A percentile compares a stretch with the other conserved stretches of the same genome.
phyloP scores from a whole-genome alignment of 352 stramenopile species.

The Pythium graminicola region DNA sequence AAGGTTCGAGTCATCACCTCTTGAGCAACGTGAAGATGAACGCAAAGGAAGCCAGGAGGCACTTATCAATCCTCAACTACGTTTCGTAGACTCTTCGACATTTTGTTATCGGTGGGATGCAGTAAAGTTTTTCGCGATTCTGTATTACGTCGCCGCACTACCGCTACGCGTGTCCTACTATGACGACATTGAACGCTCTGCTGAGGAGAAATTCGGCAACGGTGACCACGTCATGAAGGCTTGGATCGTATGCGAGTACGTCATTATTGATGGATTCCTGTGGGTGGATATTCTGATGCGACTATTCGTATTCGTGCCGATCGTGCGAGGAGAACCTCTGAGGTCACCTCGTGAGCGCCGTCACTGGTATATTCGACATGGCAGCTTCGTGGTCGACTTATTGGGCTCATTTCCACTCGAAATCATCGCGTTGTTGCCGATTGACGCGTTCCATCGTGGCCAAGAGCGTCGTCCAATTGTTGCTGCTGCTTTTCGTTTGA shows the following conservation, averaged over 20 bases:
- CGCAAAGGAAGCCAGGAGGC: background rate
- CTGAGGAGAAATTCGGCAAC: constrained; percentile 6
- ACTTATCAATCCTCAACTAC: background rate
- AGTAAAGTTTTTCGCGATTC: constrained; percentile 24
- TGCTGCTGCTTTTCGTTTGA: constrained; percentile 17
- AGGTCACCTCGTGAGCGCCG: constrained; percentile 4
- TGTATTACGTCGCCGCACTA: constrained; percentile 26
- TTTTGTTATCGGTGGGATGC: constrained; percentile 29
- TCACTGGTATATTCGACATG: constrained; percentile 20
- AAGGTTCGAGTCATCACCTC: constrained; percentile 7
- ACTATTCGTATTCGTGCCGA: constrained; percentile 22
- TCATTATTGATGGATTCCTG: constrained; percentile 26
- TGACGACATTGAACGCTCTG: constrained; percentile 21
- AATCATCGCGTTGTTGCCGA: constrained; percentile 17
- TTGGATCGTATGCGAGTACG: constrained; percentile 27
- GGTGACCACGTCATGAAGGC: constrained; percentile 11
- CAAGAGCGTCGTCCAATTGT: constrained; percentile 10
- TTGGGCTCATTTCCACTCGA: constrained; percentile 27
- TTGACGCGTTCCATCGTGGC: constrained; percentile 10
- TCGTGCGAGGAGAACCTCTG: constrained; percentile 16
- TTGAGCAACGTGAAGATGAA: background rate
- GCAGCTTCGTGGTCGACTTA: constrained; percentile 21
- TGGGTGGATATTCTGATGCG: constrained; percentile 25
- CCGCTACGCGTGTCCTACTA: constrained; percentile 28
- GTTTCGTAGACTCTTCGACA: constrained; percentile 17